Conservation (phyloP, 139 green algal species). For the Diplosphaera chodatii region DNA sequence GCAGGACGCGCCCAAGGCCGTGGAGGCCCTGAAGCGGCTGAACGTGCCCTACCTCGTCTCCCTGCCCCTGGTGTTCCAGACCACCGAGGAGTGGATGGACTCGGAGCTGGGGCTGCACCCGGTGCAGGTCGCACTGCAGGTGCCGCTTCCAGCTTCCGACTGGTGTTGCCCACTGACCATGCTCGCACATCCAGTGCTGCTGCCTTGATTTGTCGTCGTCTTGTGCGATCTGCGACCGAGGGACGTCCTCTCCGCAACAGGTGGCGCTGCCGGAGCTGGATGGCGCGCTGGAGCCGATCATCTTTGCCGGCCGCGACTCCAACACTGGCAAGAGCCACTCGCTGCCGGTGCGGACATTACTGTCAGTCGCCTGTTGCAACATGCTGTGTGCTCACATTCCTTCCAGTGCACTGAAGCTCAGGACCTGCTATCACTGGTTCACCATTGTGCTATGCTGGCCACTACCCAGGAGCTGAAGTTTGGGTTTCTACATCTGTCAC, state of each 20-base stretch:
- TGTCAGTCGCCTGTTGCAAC: too few relatives aligned
- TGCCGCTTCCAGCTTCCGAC: constrained; percentile 17
- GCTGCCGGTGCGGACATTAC: constrained; percentile 64
- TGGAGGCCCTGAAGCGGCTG: constrained; percentile 89
- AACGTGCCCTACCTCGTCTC: constrained; percentile 97
- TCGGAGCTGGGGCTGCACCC: constrained; percentile 95
- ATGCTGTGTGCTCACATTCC: too few relatives aligned
- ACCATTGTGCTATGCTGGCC: too few relatives aligned
- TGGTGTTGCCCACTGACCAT: too few relatives aligned
- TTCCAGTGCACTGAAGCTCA: too few relatives aligned
- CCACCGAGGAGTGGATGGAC: constrained; percentile 98
- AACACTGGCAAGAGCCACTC: constrained; percentile 97
- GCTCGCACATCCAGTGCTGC: too few relatives aligned
- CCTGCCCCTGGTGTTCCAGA: constrained; percentile 99
- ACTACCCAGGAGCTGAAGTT: too few relatives aligned
- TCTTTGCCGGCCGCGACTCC: constrained; percentile 95
- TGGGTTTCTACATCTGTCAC: too few relatives aligned
- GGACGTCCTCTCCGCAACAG: constrained; percentile 36
- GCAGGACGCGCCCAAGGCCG: constrained; percentile 95
- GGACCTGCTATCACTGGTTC: too few relatives aligned
- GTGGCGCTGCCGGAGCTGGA: constrained; percentile 99
- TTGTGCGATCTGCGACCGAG: too few relatives aligned
- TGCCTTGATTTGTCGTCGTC: too few relatives aligned
- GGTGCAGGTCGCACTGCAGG: constrained; percentile 94
- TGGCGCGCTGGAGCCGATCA: constrained; percentile 95